Evolutionary conservation across 345 rosid species (phyloP).

Genomic region (Cochlearia excelsa): DNA sequence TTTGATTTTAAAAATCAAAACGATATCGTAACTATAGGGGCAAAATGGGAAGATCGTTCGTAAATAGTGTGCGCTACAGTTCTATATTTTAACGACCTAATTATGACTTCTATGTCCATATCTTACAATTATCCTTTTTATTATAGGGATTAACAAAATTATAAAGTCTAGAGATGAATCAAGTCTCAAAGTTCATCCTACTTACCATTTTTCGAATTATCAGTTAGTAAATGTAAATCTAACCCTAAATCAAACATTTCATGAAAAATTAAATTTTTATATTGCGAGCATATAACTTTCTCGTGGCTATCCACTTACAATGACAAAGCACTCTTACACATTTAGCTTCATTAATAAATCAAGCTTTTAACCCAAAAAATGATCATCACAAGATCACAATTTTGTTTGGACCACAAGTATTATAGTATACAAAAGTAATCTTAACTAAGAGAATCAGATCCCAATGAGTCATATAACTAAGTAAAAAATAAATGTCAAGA

Average conservation of each 20-base stretch:
- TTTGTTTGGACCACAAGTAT: conserved; percentile 37
- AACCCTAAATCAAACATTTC: not conserved
- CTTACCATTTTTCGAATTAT: no score
- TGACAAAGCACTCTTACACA: conserved; percentile 26
- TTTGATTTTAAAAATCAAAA: no score
- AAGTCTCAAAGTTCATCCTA: no score
- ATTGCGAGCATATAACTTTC: conserved; percentile 20
- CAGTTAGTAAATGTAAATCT: not conserved
- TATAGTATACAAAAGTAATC: not conserved
- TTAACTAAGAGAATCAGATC: conserved; percentile 19
- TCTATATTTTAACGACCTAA: no score
- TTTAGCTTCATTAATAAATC: conserved; percentile 12
- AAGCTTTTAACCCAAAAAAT: conserved; percentile 11
- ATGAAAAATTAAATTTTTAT: not conserved
- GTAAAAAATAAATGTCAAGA: not conserved
- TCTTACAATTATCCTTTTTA: no score
- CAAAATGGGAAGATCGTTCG: no score
- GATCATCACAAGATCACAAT: conserved; percentile 24
- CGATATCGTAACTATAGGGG: no score
- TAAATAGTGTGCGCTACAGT: no score
- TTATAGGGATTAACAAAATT: no score
- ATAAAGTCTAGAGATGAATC: no score
- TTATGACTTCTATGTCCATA: no score
- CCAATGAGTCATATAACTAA: conserved; percentile 2
- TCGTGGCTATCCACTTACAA: conserved; percentile 35